A percentile compares a stretch with the other conserved stretches of the same genome.
phyloP scores from a whole-genome alignment of 768 basidiomycete genomes.

The Rhodotorula toruloides region DNA sequence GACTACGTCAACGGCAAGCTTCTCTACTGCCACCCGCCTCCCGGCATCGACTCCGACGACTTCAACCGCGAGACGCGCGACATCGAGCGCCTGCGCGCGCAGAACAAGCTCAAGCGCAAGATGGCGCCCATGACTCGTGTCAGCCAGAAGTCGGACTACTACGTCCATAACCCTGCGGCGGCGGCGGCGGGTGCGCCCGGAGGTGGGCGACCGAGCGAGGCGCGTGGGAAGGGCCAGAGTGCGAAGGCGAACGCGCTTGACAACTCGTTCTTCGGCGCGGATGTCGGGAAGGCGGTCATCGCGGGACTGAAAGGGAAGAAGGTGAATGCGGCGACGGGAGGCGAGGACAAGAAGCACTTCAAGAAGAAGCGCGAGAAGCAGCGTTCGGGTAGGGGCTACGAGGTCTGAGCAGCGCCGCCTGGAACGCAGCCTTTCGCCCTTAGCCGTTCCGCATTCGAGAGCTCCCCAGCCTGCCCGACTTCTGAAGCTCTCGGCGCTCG shows the following conservation, averaged over 20 bases:
- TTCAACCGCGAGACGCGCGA: constrained; percentile 73
- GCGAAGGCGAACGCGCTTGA: constrained; percentile 68
- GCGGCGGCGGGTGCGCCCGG: constrained; percentile 36
- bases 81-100: constrained; percentile 54
- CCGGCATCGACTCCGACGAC: constrained; percentile 55
- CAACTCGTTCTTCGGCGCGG: constrained; percentile 66
- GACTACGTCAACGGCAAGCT: constrained; percentile 95
- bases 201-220: constrained; percentile 39
- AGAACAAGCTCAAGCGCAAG: constrained; percentile 67
- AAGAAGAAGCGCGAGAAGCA: constrained; percentile 79
- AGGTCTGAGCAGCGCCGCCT: constrained; percentile 43
- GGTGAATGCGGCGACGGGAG: constrained; percentile 49
- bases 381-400: constrained; percentile 88
- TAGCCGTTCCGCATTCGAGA: too few relatives aligned
- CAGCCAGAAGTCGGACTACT: constrained; percentile 75
- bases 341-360: constrained; percentile 67
- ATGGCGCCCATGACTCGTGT: constrained; percentile 82
- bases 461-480: too few relatives aligned
- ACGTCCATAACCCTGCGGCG: constrained; percentile 51
- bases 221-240: constrained; percentile 43
- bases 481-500: too few relatives aligned
- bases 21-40: constrained; percentile 83
- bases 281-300: constrained; percentile 44
- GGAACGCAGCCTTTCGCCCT: too few relatives aligned
- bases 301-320: constrained; percentile 50